phyloP scores from a whole-genome alignment of 2,329 filamentous ascomycete species.

The Beauveria scarabaeidicola region DNA sequence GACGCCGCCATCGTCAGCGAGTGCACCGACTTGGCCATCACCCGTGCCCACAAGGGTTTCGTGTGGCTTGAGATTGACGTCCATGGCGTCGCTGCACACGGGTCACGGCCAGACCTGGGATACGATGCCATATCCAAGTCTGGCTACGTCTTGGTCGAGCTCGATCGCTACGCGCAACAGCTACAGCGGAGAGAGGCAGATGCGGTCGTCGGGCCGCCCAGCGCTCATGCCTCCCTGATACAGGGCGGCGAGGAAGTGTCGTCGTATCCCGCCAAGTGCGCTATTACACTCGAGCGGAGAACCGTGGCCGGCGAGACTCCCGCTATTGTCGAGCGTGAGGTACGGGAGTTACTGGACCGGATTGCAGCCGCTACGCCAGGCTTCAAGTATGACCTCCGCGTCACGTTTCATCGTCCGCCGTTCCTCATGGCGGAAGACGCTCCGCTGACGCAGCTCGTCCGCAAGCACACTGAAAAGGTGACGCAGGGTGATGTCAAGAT shows the following conservation, averaged over 20 bases:
- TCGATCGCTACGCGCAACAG: conserved; percentile 32
- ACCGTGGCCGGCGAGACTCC: conserved; percentile 36
- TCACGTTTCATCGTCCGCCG: conserved; percentile 34
- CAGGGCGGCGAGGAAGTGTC: conserved; percentile 43
- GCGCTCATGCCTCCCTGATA: conserved; percentile 39
- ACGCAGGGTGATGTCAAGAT: conserved; percentile 22
- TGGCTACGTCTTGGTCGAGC: conserved; percentile 36
- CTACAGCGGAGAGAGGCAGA: conserved; percentile 24
- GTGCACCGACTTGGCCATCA: conserved; percentile 34
- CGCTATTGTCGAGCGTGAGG: conserved; percentile 27
- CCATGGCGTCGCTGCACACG: conserved; percentile 33
- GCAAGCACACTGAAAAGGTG: conserved; percentile 19
- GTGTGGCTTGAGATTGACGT: conserved; percentile 35
- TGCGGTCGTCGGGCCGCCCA: conserved; percentile 27
- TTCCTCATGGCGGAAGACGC: conserved; percentile 33
- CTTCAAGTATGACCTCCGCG: conserved; percentile 32
- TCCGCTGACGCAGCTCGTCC: conserved; percentile 28
- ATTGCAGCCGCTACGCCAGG: conserved; percentile 24
- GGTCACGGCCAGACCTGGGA: conserved; percentile 34
- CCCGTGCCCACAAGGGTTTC: conserved; percentile 43
- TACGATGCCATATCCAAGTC: conserved; percentile 41
- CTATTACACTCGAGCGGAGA: conserved; percentile 38
- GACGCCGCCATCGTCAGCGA: conserved; percentile 43
- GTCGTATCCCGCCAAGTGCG: conserved; percentile 42
- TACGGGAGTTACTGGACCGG: conserved; percentile 27